Percentiles rank a stretch among this genome's conserved stretches.
phyloP scores from a whole-genome alignment of 768 basidiomycete species.

The Pleurotus tuoliensis region DNA sequence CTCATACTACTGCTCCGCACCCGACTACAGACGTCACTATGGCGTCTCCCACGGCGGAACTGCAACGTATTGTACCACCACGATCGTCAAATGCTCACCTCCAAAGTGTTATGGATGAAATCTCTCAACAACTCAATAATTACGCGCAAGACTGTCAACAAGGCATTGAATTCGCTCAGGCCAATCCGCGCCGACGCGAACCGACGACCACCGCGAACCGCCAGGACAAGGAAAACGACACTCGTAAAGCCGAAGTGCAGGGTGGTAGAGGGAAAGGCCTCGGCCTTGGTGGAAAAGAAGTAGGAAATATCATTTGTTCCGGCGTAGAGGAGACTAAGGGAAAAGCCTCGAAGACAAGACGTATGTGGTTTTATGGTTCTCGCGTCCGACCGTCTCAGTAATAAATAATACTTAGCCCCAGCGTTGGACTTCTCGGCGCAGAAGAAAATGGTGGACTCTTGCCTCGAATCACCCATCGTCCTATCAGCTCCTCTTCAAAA shows the following conservation, averaged over 20 bases:
- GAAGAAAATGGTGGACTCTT: slow-evolving; percentile 43
- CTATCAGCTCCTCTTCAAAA: slow-evolving; percentile 30
- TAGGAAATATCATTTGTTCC: not conserved
- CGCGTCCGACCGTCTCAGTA: slow-evolving; percentile 9
- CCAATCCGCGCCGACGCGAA: not conserved
- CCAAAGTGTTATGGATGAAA: slow-evolving; percentile 40
- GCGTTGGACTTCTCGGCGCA: slow-evolving; percentile 49
- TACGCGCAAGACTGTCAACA: slow-evolving; percentile 15
- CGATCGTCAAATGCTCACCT: slow-evolving; percentile 33
- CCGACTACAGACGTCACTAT: not conserved
- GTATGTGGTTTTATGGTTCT: slow-evolving; percentile 34
- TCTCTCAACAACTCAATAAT: slow-evolving; percentile 43
- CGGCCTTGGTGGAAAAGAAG: slow-evolving; percentile 2
- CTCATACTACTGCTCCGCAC: not conserved
- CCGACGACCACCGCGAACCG: not conserved
- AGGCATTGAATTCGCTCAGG: not conserved
- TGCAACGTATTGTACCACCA: slow-evolving; percentile 37
- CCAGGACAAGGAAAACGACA: slow-evolving; percentile 3
- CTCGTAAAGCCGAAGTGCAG: not conserved
- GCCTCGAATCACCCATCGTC: slow-evolving; percentile 45
- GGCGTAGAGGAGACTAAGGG: not conserved
- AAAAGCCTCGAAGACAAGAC: slow-evolving; percentile 25
- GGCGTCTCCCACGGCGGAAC: not conserved
- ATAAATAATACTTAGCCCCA: slow-evolving; percentile 36
- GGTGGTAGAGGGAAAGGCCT: not conserved